Conservation (phyloP, 1,139 yeast genomes). For the Candida labiduridarum region DNA sequence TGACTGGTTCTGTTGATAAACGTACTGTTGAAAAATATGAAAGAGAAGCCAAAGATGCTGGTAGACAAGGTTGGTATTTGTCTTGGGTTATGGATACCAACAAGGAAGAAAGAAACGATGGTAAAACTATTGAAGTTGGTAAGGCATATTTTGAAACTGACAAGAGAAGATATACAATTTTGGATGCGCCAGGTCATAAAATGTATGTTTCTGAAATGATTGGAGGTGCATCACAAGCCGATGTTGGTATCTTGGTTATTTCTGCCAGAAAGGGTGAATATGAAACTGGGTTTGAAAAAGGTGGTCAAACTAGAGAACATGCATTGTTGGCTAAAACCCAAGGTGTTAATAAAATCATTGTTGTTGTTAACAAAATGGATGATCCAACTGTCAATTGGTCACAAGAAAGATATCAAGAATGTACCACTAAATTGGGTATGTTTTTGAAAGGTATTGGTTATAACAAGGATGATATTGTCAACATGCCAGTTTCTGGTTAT, state of each 20-base stretch:
- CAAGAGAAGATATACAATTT: constrained; percentile 93
- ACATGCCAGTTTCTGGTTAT: constrained; percentile 97
- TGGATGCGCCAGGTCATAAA: constrained; percentile 99
- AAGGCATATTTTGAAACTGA: constrained; percentile 97
- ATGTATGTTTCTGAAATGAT: constrained; percentile 99
- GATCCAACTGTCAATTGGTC: constrained; percentile 97
- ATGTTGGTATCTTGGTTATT: constrained; percentile 93
- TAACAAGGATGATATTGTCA: constrained; percentile 77
- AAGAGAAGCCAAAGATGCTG: constrained; percentile 98
- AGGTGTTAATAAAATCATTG: constrained; percentile 92
- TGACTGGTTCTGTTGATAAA: constrained; percentile 97
- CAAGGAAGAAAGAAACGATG: constrained; percentile 97
- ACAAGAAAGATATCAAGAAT: constrained; percentile 93
- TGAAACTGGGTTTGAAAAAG: constrained; percentile 98
- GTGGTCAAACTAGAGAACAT: constrained; percentile 99
- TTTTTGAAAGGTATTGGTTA: constrained; percentile 93
- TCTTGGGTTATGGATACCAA: constrained; percentile 99
- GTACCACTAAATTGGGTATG: constrained; percentile 75
- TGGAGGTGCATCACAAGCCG: constrained; percentile 99
- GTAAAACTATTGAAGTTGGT: constrained; percentile 99
- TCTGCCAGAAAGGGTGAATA: constrained; percentile 99
- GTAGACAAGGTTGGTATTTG: constrained; percentile 99
- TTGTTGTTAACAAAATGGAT: constrained; percentile 98
- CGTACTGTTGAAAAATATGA: constrained; percentile 99
- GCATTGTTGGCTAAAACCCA: constrained; percentile 97